These are phyloP conservation scores for Limtongozyma cylindracea DNA, from an alignment of 805 yeast species.

Conservation along the genomic window DNA sequence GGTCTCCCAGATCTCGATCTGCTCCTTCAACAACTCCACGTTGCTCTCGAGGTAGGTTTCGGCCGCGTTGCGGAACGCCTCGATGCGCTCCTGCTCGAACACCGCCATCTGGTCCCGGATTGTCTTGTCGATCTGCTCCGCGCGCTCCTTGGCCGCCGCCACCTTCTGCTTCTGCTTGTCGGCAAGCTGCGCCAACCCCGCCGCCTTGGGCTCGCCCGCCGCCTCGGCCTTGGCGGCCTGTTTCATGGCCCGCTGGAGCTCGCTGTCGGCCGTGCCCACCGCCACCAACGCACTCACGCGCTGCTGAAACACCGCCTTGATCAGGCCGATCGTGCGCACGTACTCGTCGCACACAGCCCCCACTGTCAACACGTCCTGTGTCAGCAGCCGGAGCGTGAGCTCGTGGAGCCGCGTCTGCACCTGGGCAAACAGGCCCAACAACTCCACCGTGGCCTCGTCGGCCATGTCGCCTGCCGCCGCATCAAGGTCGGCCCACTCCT, in stretches of 20 bases:
- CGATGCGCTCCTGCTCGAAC: constrained; percentile 54
- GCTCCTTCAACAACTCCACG: constrained; percentile 82
- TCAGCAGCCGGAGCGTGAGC: constrained; percentile 46
- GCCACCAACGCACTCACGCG: constrained; percentile 29
- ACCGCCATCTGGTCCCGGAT: constrained; percentile 41
- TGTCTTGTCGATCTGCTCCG: constrained; percentile 33
- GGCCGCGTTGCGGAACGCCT: constrained; percentile 69
- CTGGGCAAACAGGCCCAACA: constrained; percentile 45
- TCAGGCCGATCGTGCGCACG: constrained; percentile 48
- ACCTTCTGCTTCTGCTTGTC: constrained; percentile 26
- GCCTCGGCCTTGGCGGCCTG: constrained; percentile 21
- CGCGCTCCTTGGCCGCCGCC: constrained; percentile 25
- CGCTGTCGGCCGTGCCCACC: constrained; percentile 16
- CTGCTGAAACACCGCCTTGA: constrained; percentile 48
- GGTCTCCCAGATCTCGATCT: constrained; percentile 70
- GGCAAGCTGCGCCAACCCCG: constrained; percentile 31
- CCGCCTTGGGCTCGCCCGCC: constrained; percentile 40
- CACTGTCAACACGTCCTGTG: constrained; percentile 69
- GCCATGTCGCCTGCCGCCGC: too few species aligned
- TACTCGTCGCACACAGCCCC: constrained; percentile 82
- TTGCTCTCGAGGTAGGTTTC: constrained; percentile 80
- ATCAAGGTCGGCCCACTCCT: constrained; percentile 48
- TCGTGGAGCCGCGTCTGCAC: constrained; percentile 51
- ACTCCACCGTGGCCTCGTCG: constrained; percentile 31
- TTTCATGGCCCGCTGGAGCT: constrained; percentile 15